These are phyloP conservation scores for Pilatotrama ljubarskyi DNA, from an alignment of 768 basidiomycete species.

Conservation along the genomic window DNA sequence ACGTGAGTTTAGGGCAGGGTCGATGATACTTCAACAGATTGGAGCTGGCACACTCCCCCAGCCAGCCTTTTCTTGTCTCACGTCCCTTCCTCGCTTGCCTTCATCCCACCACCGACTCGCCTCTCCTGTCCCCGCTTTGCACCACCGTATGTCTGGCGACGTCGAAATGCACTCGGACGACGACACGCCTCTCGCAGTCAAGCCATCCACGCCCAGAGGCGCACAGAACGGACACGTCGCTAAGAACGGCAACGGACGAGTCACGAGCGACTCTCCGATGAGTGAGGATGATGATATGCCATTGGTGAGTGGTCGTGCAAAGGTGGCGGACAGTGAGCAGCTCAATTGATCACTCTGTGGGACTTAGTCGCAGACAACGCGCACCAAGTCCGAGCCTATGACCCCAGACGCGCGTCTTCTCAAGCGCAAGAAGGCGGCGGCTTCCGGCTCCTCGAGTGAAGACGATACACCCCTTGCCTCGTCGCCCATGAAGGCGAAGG, in stretches of 20 bases:
- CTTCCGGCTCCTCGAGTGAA: conserved; percentile 62
- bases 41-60: conserved; percentile 22
- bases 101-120: conserved; percentile 26
- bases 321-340: not conserved
- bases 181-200: conserved; percentile 52
- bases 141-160: conserved; percentile 44
- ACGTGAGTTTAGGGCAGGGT: conserved; percentile 59
- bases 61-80: conserved; percentile 23
- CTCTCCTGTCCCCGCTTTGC: conserved; percentile 16
- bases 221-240: conserved; percentile 42
- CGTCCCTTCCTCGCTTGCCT: conserved; percentile 29
- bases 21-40: conserved; percentile 40
- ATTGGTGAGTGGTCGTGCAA: conserved; percentile 48
- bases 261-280: conserved; percentile 48
- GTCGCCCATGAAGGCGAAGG: conserved; percentile 67
- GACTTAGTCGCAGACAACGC: conserved; percentile 54
- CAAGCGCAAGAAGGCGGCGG: conserved; percentile 64
- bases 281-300: conserved; percentile 75
- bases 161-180: conserved; percentile 57
- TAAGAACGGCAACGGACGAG: conserved; percentile 47
- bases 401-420: conserved; percentile 32
- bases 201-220: conserved; percentile 34
- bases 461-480: conserved; percentile 74
- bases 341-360: conserved; percentile 24
- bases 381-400: conserved; percentile 43